Conservation (phyloP, 2,329 filamentous ascomycete genomes). For the Exophiala mesophila region DNA sequence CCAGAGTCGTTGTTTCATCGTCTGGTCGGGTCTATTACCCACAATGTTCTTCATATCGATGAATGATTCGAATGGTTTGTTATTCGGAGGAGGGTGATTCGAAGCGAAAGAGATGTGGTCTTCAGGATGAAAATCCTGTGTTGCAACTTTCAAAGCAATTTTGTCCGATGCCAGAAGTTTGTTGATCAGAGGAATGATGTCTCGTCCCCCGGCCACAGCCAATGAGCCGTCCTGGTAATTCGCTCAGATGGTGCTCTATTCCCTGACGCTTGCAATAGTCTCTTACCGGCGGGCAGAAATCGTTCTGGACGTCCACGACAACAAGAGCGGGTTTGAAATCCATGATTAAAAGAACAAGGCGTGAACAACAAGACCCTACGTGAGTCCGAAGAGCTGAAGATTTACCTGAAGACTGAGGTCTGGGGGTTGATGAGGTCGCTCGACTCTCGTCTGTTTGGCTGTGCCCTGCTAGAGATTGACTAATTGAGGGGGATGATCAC, state of each 20-base stretch:
- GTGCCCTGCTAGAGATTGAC: no score
- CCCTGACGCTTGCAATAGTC: neutral
- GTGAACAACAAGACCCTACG: no score
- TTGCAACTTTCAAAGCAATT: constrained; percentile 72
- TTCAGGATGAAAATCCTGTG: constrained; percentile 84
- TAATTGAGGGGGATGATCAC: no score
- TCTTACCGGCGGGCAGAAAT: constrained; percentile 86
- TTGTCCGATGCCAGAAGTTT: constrained; percentile 60
- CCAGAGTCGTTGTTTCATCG: constrained; percentile 70
- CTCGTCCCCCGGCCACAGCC: constrained; percentile 68
- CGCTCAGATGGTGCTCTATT: no score
- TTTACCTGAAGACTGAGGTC: no score
- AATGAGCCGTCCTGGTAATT: constrained; percentile 77
- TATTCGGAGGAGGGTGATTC: constrained; percentile 63
- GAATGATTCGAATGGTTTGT: constrained; percentile 62
- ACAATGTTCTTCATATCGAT: constrained; percentile 53
- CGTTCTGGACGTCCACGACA: constrained; percentile 85
- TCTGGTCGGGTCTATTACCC: constrained; percentile 32
- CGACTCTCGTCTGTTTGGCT: no score
- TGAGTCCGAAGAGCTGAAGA: no score
- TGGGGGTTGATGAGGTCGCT: no score
- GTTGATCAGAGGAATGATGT: constrained; percentile 69
- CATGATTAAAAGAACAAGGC: no score
- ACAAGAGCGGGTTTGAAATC: constrained; percentile 56
- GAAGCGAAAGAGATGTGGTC: constrained; percentile 83